Evolutionary conservation across 1,139 yeast species (phyloP).

Genomic region (Saccharomyces hybrid): DNA sequence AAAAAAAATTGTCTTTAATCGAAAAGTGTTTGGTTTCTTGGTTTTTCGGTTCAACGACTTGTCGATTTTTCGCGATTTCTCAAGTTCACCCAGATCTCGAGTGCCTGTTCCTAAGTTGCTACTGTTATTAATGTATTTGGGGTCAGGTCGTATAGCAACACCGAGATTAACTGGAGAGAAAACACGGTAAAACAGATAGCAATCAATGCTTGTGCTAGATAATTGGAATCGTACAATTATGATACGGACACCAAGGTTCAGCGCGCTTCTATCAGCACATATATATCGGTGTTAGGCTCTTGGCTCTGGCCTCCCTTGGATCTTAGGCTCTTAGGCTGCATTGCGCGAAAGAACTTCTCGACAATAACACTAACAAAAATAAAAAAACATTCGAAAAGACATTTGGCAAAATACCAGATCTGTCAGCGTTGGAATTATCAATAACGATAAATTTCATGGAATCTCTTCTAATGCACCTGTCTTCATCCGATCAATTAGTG

Average conservation of each 20-base stretch:
- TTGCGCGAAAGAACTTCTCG: conserved; percentile 3
- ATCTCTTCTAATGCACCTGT: background rate
- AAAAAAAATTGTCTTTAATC: background rate
- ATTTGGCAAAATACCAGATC: background rate
- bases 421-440: background rate
- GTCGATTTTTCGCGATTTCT: background rate
- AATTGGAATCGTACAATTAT: background rate
- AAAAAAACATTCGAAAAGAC: conserved; percentile 1
- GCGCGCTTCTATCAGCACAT: conserved; percentile 2
- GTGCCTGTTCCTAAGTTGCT: background rate
- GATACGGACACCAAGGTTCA: background rate
- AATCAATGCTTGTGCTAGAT: conserved; percentile 3
- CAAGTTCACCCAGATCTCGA: background rate
- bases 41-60: background rate
- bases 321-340: background rate
- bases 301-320: background rate
- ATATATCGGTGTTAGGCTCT: conserved; percentile 3
- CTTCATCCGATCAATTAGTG: background rate
- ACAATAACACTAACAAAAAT: background rate
- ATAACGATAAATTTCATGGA: background rate
- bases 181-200: conserved; percentile 4
- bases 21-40: background rate
- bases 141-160: background rate
- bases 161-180: background rate
- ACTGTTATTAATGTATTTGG: background rate